Evolutionary conservation across 2,329 filamentous ascomycete genomes (phyloP).

Genomic region (Apiospora rasikravindrae): DNA sequence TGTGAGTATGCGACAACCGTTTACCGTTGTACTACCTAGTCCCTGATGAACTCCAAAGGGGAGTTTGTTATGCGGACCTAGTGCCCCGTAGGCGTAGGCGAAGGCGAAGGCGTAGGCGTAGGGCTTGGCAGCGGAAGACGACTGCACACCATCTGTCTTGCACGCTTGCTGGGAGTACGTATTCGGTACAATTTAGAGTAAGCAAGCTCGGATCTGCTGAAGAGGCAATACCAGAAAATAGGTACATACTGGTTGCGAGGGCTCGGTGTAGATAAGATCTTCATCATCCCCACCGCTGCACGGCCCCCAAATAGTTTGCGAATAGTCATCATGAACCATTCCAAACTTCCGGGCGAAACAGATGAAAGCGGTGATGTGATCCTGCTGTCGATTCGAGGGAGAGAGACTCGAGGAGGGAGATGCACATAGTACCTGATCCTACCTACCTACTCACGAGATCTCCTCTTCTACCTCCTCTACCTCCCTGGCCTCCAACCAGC

Average conservation of each 20-base stretch:
- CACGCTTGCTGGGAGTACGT: neutral
- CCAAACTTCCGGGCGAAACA: neutral
- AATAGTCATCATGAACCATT: neutral
- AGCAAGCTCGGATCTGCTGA: neutral
- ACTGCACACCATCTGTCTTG: neutral
- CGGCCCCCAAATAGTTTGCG: neutral
- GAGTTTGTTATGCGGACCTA: neutral
- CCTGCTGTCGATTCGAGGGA: neutral
- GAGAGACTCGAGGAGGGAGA: neutral
- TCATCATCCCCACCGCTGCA: neutral
- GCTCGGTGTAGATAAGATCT: slow-evolving; percentile 5
- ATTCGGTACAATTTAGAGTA: neutral
- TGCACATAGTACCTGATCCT: neutral
- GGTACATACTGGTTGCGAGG: neutral
- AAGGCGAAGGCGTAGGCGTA: neutral
- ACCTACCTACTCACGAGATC: too few species aligned
- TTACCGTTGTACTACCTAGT: neutral
- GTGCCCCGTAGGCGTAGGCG: neutral
- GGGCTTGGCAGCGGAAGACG: neutral
- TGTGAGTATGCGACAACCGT: neutral
- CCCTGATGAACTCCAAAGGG: neutral
- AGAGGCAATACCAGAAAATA: neutral
- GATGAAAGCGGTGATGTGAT: neutral
- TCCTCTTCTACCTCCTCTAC: neutral
- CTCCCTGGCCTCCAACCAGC: neutral